These are phyloP conservation scores for Ophiostoma himal-ulmi DNA, from an alignment of 2,329 filamentous ascomycete genomes.

Conservation along the genomic window DNA sequence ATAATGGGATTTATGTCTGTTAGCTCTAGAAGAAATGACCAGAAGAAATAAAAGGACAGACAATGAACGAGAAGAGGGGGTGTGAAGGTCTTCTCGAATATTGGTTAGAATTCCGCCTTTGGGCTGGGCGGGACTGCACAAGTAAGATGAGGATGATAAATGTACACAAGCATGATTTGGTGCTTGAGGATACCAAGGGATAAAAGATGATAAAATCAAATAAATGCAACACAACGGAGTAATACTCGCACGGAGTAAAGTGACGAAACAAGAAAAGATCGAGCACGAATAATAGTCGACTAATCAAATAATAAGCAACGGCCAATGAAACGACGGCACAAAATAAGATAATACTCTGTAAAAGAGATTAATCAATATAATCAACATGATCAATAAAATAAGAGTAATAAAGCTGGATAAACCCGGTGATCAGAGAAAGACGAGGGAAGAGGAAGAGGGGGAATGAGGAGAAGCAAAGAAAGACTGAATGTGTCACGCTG, in stretches of 20 bases:
- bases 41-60: neutral
- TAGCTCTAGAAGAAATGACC: neutral
- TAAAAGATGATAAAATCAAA: neutral
- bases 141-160: neutral
- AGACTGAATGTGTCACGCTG: neutral
- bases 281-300: slow-evolving; percentile 1
- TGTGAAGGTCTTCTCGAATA: slow-evolving; percentile 11
- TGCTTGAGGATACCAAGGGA: too few relatives aligned
- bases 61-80: slow-evolving; percentile 4
- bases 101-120: slow-evolving; percentile 14
- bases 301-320: slow-evolving; percentile 12
- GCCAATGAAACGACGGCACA: neutral
- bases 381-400: neutral
- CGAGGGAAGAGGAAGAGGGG: neutral
- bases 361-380: neutral
- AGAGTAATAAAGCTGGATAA: neutral
- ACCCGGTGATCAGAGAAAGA: neutral
- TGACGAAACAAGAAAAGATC: slow-evolving; percentile 7
- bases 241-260: slow-evolving; percentile 6
- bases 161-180: too few relatives aligned
- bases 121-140: slow-evolving; percentile 2
- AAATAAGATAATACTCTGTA: neutral
- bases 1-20: neutral
- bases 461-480: neutral
- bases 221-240: neutral